Evolutionary conservation across 306 rosid genomes (phyloP), one percentile per base, ranked within the genome.

Genomic region (Nissolia schottii): DNA sequence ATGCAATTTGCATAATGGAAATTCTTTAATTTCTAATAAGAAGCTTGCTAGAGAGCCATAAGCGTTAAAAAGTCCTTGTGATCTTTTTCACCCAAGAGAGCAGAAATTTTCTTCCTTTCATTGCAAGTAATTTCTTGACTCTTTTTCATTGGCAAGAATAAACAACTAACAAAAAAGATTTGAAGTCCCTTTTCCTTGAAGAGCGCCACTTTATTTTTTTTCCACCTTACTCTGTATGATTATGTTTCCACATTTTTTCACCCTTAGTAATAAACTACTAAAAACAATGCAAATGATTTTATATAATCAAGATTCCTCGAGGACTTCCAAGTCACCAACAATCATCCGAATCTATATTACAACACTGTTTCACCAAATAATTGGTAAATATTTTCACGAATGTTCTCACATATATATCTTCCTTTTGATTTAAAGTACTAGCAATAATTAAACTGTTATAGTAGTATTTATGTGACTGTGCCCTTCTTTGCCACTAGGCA

Each of bases 171-270:
- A 18, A 57, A 49, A 66, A 65, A 83, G 79, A 51, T 71, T 65
- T 75, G 46, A 75, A 24, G 68, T 55, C 76, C 80, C 72, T 81
- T 75, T 70, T 70, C 73, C 84, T 69, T 73, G 68, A 73, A 66
- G 86, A 70, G 76, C 81, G 69, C 51, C 74, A 43, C 82, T 67
- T 71, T 71, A 79, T 76, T 62, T 69, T 72, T 73, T 55, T n/a
- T n/a, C n/a, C 84, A 86, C 78, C 85, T 83, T 38, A 82, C 85
- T 82, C 84, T 48, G n/a, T n/a, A 77, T 84, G 55, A 69, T 73
- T 55, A 75, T 75, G 55, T 45, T 71, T 53, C 12, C 81, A 54
- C 54, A 24, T 43, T 54, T 66, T n/a, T 64, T 63, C 70, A 67
- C 22, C 64, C 28, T n/a, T 16, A n/a, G n/a, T n/a, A n/a, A n/a